phyloP scores from a whole-genome alignment of 805 yeast species.

The Spathaspora girioi region DNA sequence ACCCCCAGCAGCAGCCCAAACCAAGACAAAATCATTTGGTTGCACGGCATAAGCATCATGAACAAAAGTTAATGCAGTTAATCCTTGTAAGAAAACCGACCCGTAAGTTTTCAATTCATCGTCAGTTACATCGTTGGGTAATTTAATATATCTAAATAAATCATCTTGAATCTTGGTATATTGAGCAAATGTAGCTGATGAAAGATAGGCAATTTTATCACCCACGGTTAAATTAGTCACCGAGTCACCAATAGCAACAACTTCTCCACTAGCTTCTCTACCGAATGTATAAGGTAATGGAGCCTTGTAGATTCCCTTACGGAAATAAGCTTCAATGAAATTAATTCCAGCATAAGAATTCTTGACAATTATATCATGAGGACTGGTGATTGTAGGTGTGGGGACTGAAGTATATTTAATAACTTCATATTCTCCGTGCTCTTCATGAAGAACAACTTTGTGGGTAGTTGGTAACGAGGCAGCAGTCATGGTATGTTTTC shows the following conservation, averaged over 20 bases:
- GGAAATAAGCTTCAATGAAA: conserved; percentile 78
- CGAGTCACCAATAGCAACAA: conserved; percentile 59
- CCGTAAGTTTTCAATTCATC: conserved; percentile 54
- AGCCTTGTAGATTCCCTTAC: conserved; percentile 71
- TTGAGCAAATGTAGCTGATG: conserved; percentile 62
- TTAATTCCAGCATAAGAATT: conserved; percentile 78
- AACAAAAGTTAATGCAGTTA: conserved; percentile 74
- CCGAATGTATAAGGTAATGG: conserved; percentile 64
- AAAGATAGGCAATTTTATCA: conserved; percentile 62
- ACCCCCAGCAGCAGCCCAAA: conserved; percentile 96
- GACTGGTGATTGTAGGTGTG: conserved; percentile 52
- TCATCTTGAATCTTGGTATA: conserved; percentile 50
- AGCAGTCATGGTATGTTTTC: conserved; percentile 17
- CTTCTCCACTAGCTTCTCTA: conserved; percentile 68
- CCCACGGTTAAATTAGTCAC: conserved; percentile 60
- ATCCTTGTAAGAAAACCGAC: conserved; percentile 63
- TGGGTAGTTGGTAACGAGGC: conserved; percentile 48
- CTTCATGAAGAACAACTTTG: conserved; percentile 55
- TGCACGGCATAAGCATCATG: conserved; percentile 64
- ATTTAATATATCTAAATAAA: conserved; percentile 26
- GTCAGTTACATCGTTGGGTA: conserved; percentile 48
- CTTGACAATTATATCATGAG: conserved; percentile 61
- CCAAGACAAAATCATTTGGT: conserved; percentile 66
- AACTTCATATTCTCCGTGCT: conserved; percentile 53
- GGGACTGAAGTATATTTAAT: conserved; percentile 52